These are phyloP conservation scores for Avena sativa DNA, from an alignment of 176 grass and related monocot genomes.

Conservation along the genomic window DNA sequence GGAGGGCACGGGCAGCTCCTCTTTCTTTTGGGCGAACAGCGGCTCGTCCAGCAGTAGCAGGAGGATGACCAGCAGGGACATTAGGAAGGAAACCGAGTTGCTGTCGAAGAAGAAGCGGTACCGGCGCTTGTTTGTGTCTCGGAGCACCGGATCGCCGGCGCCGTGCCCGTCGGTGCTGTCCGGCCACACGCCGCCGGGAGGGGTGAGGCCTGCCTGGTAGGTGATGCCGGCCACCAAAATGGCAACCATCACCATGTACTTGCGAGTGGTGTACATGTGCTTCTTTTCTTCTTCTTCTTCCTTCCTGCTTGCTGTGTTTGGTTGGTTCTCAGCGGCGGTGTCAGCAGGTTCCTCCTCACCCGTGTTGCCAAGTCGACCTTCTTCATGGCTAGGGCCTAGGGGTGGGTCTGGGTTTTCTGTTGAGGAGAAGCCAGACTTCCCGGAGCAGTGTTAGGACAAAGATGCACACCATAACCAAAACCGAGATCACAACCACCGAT, in stretches of 20 bases:
- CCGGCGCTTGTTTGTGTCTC: neutral
- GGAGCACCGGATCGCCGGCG: constrained; percentile 30
- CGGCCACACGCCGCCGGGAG: neutral
- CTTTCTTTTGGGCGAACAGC: neutral
- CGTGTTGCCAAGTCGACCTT: no score
- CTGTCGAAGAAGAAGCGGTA: constrained; percentile 24
- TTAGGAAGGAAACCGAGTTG: neutral
- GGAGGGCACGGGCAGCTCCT: neutral
- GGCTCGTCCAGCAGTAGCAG: constrained; percentile 7
- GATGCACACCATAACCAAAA: neutral
- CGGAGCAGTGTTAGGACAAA: constrained; percentile 52
- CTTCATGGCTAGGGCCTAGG: no score
- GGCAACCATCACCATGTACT: neutral
- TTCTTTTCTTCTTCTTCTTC: neutral
- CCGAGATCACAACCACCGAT: neutral
- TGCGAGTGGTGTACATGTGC: neutral
- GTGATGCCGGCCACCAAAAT: neutral
- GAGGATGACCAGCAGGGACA: constrained; percentile 9
- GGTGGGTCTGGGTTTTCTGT: no score
- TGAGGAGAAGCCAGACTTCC: neutral
- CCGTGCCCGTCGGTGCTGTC: neutral
- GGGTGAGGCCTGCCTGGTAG: neutral
- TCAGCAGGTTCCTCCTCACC: no score
- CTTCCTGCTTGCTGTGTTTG: neutral
- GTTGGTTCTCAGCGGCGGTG: no score